Evolutionary conservation across 2,329 filamentous ascomycete genomes (phyloP), one percentile per base, ranked within the genome.

Genomic region (Amauroascus verrucosus): DNA sequence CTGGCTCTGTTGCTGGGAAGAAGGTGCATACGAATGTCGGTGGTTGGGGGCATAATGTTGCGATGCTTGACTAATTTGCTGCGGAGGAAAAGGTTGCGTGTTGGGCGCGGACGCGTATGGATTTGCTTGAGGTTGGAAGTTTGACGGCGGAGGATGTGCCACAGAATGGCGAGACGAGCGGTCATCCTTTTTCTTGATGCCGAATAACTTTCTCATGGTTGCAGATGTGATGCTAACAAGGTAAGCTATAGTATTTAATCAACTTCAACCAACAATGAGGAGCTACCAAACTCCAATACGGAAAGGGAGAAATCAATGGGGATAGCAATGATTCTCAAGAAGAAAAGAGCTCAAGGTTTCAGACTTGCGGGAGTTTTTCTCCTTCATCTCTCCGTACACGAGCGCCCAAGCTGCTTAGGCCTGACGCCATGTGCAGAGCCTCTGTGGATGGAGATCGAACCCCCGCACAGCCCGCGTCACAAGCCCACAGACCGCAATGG

Each of bases 201-300:
- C 46, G 28, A 48, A 48, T n/a, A 48, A n/a, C 46, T 48, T 48
- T 13, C 33, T 32, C 46, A 48, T 48, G 46, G 14, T 16, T 48
- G 20, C 32, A 18, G 28, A 14, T 20, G 24, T 33, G n/a, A 14
- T 2, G 6, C 3, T 18, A 16, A 28, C 16, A n/a, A n/a, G 6
- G 6, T 5, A 24, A 43, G 2, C 7, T 13, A 3, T 22, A 43
- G 16, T 18, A 7, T 13, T 7, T 43, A 16, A 13, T 30, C 9
- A 30, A 30, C 26, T 30, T 30, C 26, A 4, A 30, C 9, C 33
- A n/a, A 4, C 9, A n/a, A 35, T 35, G 33, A 35, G 14, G 6
- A 20, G n/a, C 20, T 18, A 18, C 37, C 2, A 3, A 20, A 11
- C 5, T 33, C 9, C 26, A 33, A 13, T 26, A 33, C 20, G 26